These are phyloP conservation scores for Chlamydomonas sp. DNA, from an alignment of 139 green algal genomes.

Conservation along the genomic window DNA sequence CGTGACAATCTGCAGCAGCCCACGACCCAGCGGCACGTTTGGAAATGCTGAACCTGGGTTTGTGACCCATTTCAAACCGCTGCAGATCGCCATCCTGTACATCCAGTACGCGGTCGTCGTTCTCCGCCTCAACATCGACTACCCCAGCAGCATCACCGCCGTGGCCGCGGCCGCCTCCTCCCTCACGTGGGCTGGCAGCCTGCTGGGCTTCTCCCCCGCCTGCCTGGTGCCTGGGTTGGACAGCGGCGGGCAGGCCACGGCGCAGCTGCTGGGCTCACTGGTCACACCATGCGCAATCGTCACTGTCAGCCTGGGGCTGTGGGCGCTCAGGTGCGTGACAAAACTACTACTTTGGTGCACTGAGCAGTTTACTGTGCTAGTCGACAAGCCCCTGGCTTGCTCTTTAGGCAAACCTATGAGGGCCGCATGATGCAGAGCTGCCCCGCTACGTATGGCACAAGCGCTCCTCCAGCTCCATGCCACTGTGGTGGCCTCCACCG, in stretches of 20 bases:
- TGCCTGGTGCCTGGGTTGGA: background rate
- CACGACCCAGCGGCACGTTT: no score
- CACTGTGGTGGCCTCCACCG: no score
- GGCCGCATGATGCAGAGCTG: no score
- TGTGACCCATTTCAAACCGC: slow-evolving; percentile 1
- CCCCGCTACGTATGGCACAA: no score
- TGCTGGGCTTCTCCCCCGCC: background rate
- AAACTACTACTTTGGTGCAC: no score
- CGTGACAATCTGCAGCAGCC: no score
- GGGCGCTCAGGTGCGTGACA: background rate
- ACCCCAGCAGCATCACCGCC: slow-evolving; percentile 33
- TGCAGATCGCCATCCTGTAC: slow-evolving; percentile 13
- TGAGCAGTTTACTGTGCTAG: no score
- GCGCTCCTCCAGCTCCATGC: no score
- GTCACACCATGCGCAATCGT: background rate
- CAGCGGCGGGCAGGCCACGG: background rate
- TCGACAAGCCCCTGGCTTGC: no score
- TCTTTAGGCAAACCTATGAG: no score
- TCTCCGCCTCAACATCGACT: slow-evolving; percentile 21
- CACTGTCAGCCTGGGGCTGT: slow-evolving; percentile 18
- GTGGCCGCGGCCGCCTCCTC: background rate
- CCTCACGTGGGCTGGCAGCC: no score
- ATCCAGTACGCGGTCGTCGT: slow-evolving; percentile 39
- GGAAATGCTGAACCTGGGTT: background rate
- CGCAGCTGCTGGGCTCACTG: background rate